Evolutionary conservation across 441 rosid genomes (phyloP).

Genomic region (Brassica balearica): DNA sequence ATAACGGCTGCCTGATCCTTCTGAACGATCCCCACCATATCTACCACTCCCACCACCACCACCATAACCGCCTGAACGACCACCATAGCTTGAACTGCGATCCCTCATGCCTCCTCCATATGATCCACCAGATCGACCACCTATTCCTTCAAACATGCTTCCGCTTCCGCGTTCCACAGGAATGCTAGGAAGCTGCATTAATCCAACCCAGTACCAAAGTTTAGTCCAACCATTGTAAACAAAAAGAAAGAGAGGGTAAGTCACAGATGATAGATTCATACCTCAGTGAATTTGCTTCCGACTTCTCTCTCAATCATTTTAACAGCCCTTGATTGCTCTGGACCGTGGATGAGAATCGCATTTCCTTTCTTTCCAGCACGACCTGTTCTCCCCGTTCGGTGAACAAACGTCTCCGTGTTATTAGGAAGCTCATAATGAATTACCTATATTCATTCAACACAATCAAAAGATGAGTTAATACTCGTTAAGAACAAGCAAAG

Average conservation of each 20-base stretch:
- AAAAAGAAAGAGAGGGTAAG: not conserved
- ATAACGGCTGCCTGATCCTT: constrained; percentile 46
- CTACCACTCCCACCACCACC: constrained; percentile 53
- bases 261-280: constrained; percentile 17
- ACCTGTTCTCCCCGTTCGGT: constrained; percentile 99
- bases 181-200: constrained; percentile 83
- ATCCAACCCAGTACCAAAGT: constrained; percentile 48
- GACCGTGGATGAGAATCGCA: constrained; percentile 79
- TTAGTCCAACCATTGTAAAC: not conserved
- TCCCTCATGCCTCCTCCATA: constrained; percentile 53
- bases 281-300: constrained; percentile 89
- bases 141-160: constrained; percentile 56
- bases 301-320: constrained; percentile 80
- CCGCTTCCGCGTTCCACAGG: constrained; percentile 57
- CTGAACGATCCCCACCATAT: constrained; percentile 52
- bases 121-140: constrained; percentile 47
- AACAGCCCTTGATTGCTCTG: constrained; percentile 72
- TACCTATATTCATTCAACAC: constrained; percentile 50
- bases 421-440: constrained; percentile 97
- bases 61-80: constrained; percentile 37
- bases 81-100: constrained; percentile 55
- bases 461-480: constrained; percentile 10
- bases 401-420: constrained; percentile 92
- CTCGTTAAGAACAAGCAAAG: not conserved
- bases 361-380: constrained; percentile 99